Evolutionary conservation across 2,329 filamentous ascomycete species (phyloP).

Genomic region (Lecanicillium sp.): DNA sequence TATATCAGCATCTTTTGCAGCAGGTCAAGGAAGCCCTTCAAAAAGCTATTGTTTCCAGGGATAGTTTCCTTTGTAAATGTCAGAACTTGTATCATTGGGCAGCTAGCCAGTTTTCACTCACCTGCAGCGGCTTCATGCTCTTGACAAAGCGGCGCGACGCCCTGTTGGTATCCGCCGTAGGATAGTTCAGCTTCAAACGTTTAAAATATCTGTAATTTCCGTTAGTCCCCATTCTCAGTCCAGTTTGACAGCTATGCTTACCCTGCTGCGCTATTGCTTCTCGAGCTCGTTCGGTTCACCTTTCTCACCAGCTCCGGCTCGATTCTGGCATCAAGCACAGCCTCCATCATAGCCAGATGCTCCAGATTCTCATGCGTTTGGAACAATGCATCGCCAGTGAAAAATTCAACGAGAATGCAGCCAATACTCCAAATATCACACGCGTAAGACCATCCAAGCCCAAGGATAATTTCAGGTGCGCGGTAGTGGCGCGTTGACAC

Average conservation of each 20-base stretch:
- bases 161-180: slow-evolving; percentile 2
- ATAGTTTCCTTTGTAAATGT: slow-evolving; percentile 38
- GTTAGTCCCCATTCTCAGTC: no score
- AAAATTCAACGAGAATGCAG: slow-evolving; percentile 65
- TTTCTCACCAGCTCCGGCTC: slow-evolving; percentile 49
- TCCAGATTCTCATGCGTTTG: slow-evolving; percentile 67
- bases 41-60: slow-evolving; percentile 42
- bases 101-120: not conserved
- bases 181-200: slow-evolving; percentile 6
- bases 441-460: slow-evolving; percentile 62
- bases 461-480: slow-evolving; percentile 62
- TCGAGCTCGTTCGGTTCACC: slow-evolving; percentile 29
- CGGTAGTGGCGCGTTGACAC: slow-evolving; percentile 64
- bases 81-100: not conserved
- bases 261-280: not conserved
- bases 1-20: slow-evolving; percentile 54
- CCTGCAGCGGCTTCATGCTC: slow-evolving; percentile 7
- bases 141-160: slow-evolving; percentile 7
- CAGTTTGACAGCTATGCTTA: not conserved
- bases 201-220: slow-evolving; percentile 5
- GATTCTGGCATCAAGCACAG: slow-evolving; percentile 51
- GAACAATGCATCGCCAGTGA: slow-evolving; percentile 62
- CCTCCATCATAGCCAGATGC: slow-evolving; percentile 70
- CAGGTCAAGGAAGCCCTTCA: slow-evolving; percentile 48
- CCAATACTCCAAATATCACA: slow-evolving; percentile 70